Evolutionary conservation across 2,329 filamentous ascomycete species (phyloP).

Genomic region (Hypoxylon sp.): DNA sequence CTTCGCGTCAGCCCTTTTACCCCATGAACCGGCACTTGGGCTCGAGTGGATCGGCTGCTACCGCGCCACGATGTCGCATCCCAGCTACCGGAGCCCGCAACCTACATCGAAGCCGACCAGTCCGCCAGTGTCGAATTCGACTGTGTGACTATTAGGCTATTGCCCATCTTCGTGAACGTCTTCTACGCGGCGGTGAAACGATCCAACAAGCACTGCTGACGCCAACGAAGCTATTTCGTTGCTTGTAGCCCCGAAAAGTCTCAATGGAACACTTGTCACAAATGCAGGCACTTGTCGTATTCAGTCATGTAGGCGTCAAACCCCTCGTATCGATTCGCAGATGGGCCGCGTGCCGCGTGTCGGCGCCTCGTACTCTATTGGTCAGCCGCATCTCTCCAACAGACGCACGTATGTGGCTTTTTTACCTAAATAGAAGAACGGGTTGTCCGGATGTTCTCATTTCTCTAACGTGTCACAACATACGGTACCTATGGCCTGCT

Average conservation of each 20-base stretch:
- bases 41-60: constrained; percentile 22
- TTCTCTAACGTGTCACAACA: constrained; percentile 6
- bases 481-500: constrained; percentile 12
- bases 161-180: not conserved
- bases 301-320: not conserved
- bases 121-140: no score
- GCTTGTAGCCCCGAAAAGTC: constrained; percentile 1
- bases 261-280: not conserved
- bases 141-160: not conserved
- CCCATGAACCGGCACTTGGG: constrained; percentile 21
- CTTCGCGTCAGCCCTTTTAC: constrained; percentile 13
- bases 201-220: not conserved
- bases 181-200: not conserved
- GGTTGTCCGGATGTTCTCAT: constrained; percentile 1
- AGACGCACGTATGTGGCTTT: constrained; percentile 3
- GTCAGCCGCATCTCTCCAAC: constrained; percentile 18
- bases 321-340: constrained; percentile 25
- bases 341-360: constrained; percentile 18
- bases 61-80: constrained; percentile 15
- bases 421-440: not conserved
- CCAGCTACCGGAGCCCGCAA: not conserved
- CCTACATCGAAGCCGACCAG: not conserved
- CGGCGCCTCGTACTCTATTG: constrained; percentile 6
- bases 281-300: not conserved
- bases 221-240: constrained; percentile 1